These are phyloP conservation scores for Naumovozyma dairenensis DNA, from an alignment of 805 yeast species.

Conservation along the genomic window DNA sequence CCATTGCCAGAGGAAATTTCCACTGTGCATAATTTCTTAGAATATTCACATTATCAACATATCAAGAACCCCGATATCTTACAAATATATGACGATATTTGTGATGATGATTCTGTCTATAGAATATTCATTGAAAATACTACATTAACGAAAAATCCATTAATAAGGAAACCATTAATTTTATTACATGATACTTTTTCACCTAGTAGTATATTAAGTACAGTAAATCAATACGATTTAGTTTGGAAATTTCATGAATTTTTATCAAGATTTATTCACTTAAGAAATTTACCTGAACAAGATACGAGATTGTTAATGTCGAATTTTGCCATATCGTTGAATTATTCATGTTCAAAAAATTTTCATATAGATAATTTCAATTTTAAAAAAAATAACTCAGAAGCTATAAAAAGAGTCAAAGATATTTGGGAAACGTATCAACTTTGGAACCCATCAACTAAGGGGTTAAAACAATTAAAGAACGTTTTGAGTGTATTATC, in stretches of 20 bases:
- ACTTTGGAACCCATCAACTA: conserved; percentile 27
- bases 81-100: conserved; percentile 16
- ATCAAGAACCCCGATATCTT: conserved; percentile 17
- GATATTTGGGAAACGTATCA: conserved; percentile 23
- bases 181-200: conserved; percentile 12
- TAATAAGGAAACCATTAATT: conserved; percentile 13
- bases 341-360: conserved; percentile 9
- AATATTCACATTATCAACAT: conserved; percentile 17
- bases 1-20: conserved; percentile 16
- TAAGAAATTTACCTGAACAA: conserved; percentile 27
- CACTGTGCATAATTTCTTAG: conserved; percentile 16
- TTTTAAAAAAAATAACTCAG: conserved; percentile 15
- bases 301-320: conserved; percentile 6
- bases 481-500: conserved; percentile 25
- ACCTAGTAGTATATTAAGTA: conserved; percentile 21
- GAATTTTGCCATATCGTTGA: conserved; percentile 12
- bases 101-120: conserved; percentile 22
- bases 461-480: conserved; percentile 24
- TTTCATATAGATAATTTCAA: conserved; percentile 4
- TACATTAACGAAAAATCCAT: conserved; percentile 17
- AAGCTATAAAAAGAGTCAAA: conserved; percentile 16
- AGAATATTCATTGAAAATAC: conserved; percentile 22
- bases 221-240: conserved; percentile 31
- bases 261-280: conserved; percentile 25
- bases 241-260: conserved; percentile 37